Evolutionary conservation across 495 filamentous ascomycete species (phyloP).

Genomic region (Penicillium psychrofluorescens): DNA sequence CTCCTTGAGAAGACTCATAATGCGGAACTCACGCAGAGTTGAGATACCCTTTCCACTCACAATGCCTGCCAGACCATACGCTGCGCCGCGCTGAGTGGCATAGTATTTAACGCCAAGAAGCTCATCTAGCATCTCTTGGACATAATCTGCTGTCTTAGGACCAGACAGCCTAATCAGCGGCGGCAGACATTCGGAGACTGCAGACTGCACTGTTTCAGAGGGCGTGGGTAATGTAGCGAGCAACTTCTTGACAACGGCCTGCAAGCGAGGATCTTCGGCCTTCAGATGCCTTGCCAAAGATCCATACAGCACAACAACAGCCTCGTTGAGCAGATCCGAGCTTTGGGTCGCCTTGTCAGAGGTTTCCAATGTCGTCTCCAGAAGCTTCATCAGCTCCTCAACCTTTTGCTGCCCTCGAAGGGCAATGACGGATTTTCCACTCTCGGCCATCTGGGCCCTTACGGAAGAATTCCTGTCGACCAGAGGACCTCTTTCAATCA

Average conservation of each 20-base stretch:
- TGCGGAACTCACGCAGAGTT: conserved; percentile 75
- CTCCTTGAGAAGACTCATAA: conserved; percentile 68
- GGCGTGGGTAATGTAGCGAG: conserved; percentile 84
- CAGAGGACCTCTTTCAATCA: conserved; percentile 78
- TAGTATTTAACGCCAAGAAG: conserved; percentile 81
- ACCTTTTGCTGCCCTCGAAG: conserved; percentile 70
- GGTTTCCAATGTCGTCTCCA: conserved; percentile 75
- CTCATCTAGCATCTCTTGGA: conserved; percentile 70
- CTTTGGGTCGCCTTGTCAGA: conserved; percentile 71
- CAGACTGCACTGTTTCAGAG: conserved; percentile 95
- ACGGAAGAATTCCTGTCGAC: conserved; percentile 72
- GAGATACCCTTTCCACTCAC: conserved; percentile 77
- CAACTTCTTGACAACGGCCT: conserved; percentile 74
- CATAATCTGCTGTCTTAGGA: conserved; percentile 69
- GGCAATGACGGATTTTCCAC: conserved; percentile 73
- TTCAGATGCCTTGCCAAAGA: conserved; percentile 83
- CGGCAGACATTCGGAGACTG: conserved; percentile 87
- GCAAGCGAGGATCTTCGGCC: conserved; percentile 73
- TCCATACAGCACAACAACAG: conserved; percentile 94
- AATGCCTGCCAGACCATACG: conserved; percentile 89
- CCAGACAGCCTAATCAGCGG: conserved; percentile 75
- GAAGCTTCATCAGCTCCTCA: conserved; percentile 84
- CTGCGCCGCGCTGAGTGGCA: conserved; percentile 82
- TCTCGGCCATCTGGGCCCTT: conserved; percentile 85
- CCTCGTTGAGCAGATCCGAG: conserved; percentile 86